phyloP scores from a whole-genome alignment of 129 eudicot genomes.

The Tagetes erecta region DNA sequence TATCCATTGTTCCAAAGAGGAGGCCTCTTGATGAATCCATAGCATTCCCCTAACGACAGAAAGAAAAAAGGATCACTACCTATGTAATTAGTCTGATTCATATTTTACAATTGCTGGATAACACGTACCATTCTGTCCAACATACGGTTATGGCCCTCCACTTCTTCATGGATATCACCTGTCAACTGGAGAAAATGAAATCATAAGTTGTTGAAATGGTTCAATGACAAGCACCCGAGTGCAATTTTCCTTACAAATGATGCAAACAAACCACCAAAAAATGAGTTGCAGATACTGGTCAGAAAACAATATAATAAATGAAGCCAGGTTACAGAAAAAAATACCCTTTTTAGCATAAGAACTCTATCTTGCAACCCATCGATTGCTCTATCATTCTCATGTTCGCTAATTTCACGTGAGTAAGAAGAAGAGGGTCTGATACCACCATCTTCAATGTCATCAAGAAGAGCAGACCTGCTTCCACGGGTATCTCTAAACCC shows the following conservation, averaged over 20 bases:
- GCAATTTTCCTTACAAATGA: no score
- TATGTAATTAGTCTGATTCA: no score
- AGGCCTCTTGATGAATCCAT: constrained; percentile 92
- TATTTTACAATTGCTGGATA: not conserved
- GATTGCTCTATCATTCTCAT: constrained; percentile 79
- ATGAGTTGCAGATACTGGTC: not conserved
- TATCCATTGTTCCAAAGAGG: constrained; percentile 95
- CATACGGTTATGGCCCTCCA: constrained; percentile 78
- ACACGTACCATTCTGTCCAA: constrained; percentile 78
- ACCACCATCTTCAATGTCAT: constrained; percentile 93
- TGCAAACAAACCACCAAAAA: not conserved
- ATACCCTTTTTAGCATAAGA: constrained; percentile 76
- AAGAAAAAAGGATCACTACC: not conserved
- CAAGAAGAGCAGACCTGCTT: constrained; percentile 69
- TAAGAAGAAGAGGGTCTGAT: constrained; percentile 73
- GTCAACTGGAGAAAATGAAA: constrained; percentile 51
- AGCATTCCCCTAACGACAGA: constrained; percentile 69
- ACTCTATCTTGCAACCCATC: constrained; percentile 92
- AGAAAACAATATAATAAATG: not conserved
- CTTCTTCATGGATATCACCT: constrained; percentile 78
- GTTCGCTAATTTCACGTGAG: constrained; percentile 86
- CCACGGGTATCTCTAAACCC: constrained; percentile 47
- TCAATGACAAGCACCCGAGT: not conserved
- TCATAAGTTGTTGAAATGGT: constrained; percentile 1
- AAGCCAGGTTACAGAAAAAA: no score